Conservation (phyloP, 768 basidiomycete species). For the Boletus pseudopeckii region DNA sequence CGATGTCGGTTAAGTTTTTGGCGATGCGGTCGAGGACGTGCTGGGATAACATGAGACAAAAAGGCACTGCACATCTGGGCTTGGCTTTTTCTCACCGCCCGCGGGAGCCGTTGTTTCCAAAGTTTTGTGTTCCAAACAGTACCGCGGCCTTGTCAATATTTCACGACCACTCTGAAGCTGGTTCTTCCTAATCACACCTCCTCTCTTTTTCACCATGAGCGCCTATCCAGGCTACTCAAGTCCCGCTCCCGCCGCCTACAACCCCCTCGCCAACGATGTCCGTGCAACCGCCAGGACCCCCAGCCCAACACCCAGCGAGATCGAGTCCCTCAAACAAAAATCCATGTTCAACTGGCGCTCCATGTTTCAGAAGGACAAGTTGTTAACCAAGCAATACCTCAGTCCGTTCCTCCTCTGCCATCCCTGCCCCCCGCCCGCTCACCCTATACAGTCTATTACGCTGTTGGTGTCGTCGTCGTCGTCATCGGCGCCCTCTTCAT, state of each 20-base stretch:
- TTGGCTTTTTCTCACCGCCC: no score
- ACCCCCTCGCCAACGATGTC: slow-evolving; percentile 13
- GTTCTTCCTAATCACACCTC: not conserved
- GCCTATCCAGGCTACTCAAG: slow-evolving; percentile 14
- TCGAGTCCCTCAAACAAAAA: slow-evolving; percentile 38
- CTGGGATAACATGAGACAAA: not conserved
- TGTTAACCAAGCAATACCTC: slow-evolving; percentile 54
- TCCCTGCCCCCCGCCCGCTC: not conserved
- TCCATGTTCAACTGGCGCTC: slow-evolving; percentile 46
- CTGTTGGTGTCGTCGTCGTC: slow-evolving; percentile 44
- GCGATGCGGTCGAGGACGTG: slow-evolving; percentile 21
- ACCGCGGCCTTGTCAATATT: not conserved
- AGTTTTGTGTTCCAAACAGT: not conserved
- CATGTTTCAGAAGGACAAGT: slow-evolving; percentile 44
- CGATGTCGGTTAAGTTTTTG: slow-evolving; percentile 25
- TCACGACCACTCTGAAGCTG: not conserved
- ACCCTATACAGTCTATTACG: slow-evolving; percentile 42
- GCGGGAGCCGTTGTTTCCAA: not conserved
- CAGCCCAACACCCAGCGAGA: slow-evolving; percentile 64
- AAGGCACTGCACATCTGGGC: no score
- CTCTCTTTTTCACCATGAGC: slow-evolving; percentile 11
- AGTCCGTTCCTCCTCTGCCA: slow-evolving; percentile 38
- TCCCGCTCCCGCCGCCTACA: slow-evolving; percentile 6
- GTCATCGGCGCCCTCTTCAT: slow-evolving; percentile 51
- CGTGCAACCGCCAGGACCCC: slow-evolving; percentile 43